These are phyloP conservation scores for Colletotrichum sp. DNA, from an alignment of 2,329 filamentous ascomycete species.

Conservation along the genomic window DNA sequence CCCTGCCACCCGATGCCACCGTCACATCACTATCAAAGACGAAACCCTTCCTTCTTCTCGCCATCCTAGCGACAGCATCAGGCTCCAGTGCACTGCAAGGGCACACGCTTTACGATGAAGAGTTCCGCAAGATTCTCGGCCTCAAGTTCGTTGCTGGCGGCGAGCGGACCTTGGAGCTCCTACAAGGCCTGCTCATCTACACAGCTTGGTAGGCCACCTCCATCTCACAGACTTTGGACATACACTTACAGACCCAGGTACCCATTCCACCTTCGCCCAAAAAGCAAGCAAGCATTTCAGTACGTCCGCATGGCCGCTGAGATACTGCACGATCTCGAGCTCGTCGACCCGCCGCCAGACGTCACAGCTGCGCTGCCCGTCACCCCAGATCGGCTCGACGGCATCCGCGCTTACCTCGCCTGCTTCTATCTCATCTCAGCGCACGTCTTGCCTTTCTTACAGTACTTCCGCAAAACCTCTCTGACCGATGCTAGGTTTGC, in stretches of 20 bases:
- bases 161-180: slow-evolving; percentile 59
- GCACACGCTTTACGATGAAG: slow-evolving; percentile 59
- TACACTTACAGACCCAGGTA: slow-evolving; percentile 43
- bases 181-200: slow-evolving; percentile 63
- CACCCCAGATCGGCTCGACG: slow-evolving; percentile 37
- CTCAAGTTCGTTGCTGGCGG: slow-evolving; percentile 61
- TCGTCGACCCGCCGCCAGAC: slow-evolving; percentile 44
- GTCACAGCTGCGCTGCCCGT: slow-evolving; percentile 20
- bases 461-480: slow-evolving; percentile 15
- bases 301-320: slow-evolving; percentile 58
- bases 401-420: slow-evolving; percentile 49
- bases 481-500: slow-evolving; percentile 34
- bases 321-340: slow-evolving; percentile 52
- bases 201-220: slow-evolving; percentile 52
- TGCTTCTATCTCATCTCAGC: slow-evolving; percentile 47
- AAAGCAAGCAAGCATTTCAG: slow-evolving; percentile 51
- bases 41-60: slow-evolving; percentile 57
- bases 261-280: slow-evolving; percentile 58
- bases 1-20: slow-evolving; percentile 41
- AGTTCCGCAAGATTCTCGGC: slow-evolving; percentile 61
- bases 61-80: slow-evolving; percentile 56
- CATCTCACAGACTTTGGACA: neutral
- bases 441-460: slow-evolving; percentile 33
- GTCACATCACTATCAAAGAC: slow-evolving; percentile 48
- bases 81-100: slow-evolving; percentile 52